Base-by-base conservation (phyloP, 345 rosid species). In the Clarkia xantiana region DNA sequence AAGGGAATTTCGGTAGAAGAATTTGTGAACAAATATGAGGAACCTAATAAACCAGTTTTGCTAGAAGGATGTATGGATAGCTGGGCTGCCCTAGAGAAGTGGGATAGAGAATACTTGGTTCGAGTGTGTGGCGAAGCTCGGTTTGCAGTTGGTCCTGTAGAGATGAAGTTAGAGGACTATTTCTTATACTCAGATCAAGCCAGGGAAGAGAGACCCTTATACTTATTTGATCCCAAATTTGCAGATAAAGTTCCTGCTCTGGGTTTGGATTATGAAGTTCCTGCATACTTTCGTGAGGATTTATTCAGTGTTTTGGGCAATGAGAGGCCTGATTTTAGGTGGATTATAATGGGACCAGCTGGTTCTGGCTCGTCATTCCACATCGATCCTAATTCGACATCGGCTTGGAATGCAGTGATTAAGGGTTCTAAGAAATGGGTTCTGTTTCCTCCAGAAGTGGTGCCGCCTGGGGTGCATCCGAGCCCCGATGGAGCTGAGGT, bases 401-500 rank as follows among this genome's bases (percentile, higher is more conserved):
- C 96, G 0, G 96, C 98, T 47, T 91, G 98, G 98, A 86, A 83
- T 61, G 96, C 96, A 0, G 86, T 91, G 59, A 70, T 86, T 34
- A 91, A 60, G 22, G 98, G 98, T 45, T 91, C 98, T 18, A 86
- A 91, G 59, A 91, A 91, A 64, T 91, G 96, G 96, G 55, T 91
- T 65, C 55, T 91, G 68, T 91, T 91, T 71, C 98, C 96, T 0
- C 98, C 98, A 0, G 93, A 86, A 51, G 89, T 81, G 47, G 63
- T 76, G 64, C 98, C 98, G 12, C 96, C 98, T 0, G 98, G 98
- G 10, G 96, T 91, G 47, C 84, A 77, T 69, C 98, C 96, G 0
- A 91, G 98, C 73, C 77, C 94, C 0, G 96, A 91, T 69, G 98
- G 98, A 15, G 82, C 93, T 1, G 98, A 91, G 64, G 98, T 91